phyloP scores from a whole-genome alignment of 768 basidiomycete genomes.

The Hygrophorus pudorinus region DNA sequence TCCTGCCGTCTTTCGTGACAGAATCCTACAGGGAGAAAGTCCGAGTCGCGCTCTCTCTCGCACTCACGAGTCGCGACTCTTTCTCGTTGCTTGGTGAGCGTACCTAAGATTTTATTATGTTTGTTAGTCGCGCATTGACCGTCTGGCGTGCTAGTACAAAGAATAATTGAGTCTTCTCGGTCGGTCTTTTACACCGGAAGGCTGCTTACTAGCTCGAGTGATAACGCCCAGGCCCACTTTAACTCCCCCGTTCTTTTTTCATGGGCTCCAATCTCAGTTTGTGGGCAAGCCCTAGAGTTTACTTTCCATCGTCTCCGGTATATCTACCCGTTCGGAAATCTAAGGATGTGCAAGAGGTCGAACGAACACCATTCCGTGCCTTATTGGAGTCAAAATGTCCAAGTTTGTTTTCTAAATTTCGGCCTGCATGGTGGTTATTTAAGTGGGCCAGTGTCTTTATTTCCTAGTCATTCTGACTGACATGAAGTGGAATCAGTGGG shows the following conservation, averaged over 20 bases:
- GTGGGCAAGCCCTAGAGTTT: constrained; percentile 18
- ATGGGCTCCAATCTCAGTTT: constrained; percentile 22
- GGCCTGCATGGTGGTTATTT: constrained; percentile 40
- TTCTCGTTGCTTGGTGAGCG: no score
- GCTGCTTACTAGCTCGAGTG: no score
- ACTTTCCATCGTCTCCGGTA: constrained; percentile 31
- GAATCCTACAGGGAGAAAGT: no score
- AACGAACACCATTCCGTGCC: constrained; percentile 27
- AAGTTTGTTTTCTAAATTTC: constrained; percentile 32
- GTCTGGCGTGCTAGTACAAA: no score
- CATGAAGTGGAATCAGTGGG: constrained; percentile 28
- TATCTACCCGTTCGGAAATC: constrained; percentile 23
- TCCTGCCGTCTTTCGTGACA: neutral
- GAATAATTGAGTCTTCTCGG: no score
- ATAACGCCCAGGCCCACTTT: no score
- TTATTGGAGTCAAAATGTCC: constrained; percentile 33
- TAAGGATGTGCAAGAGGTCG: constrained; percentile 20
- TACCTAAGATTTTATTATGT: no score
- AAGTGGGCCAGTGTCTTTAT: constrained; percentile 23
- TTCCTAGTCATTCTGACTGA: neutral
- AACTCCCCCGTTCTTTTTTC: neutral
- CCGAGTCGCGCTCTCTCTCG: no score
- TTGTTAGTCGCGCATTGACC: no score
- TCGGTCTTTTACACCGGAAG: no score
- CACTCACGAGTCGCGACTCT: no score